Base-by-base conservation (phyloP, 2,329 filamentous ascomycete genomes). In the Pseudogymnoascus sp. region DNA sequence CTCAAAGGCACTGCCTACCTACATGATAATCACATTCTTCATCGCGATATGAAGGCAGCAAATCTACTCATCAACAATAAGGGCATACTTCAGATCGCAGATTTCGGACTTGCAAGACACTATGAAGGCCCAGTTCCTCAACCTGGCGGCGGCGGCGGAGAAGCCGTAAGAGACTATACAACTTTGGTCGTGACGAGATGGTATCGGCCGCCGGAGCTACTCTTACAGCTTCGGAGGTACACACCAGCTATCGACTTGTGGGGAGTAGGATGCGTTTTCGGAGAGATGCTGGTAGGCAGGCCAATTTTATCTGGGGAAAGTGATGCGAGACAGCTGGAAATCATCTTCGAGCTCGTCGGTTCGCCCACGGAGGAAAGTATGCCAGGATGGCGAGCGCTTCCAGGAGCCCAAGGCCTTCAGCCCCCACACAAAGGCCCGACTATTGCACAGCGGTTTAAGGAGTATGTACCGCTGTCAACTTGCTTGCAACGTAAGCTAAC, bases 251-350 rank as follows among this genome's bases (percentile, higher is more conserved):
- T 99, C 70, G 94, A 99, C 75, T 86, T 99, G 77, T 99, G 94
- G 94, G 94, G 94, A 69, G 93, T 97, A 68, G 94, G 93, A 89
- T 99, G 94, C 72, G 92, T 99, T 2, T 97, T 99, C 76, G 94
- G 92, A 60, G 94, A 99, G 74, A 99, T 99, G 93, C 88, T 97
- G 67, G 86, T 91, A 69, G 88, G 91, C 38, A 96, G 93, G 73
- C 94, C 94, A 0, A 97, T 99, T 61, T 81, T 99, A 45, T 85
- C 92, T 6, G 94, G 94, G 11, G 91, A 91, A 67, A 95, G 89
- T 69, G 94, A 99, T 71, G 77, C 85, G 5, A 88, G 97, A 71
- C 94, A 99, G 75, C 86, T 95, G 11, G 89, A 96, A 11, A 86
- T 96, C 55, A 97, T 99, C 63, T 99, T 96, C 76, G 90, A 92